Percentiles rank a stretch among this genome's conserved stretches.
Evolutionary conservation across 2,329 filamentous ascomycete genomes (phyloP).

Genomic region (Neofusicoccum sp.): DNA sequence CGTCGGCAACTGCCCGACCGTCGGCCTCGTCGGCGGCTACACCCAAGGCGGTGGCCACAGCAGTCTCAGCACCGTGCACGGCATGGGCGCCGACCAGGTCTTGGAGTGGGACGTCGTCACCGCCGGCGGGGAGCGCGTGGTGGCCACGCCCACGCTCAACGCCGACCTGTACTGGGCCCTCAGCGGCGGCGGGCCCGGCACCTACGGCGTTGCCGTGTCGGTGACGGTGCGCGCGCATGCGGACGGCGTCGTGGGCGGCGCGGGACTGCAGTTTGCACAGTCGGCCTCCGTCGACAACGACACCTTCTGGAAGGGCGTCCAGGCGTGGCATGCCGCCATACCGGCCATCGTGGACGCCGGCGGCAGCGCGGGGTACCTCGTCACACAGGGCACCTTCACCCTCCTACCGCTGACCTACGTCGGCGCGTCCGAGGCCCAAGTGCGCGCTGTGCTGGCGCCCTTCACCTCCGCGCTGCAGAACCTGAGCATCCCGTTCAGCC

Average conservation of each 20-base stretch:
- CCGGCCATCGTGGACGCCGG: neutral
- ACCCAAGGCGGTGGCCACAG: conserved; percentile 36
- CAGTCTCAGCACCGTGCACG: conserved; percentile 17
- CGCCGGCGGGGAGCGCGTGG: conserved; percentile 30
- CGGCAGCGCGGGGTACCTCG: neutral
- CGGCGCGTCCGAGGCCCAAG: neutral
- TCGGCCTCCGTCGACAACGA: neutral
- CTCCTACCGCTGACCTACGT: neutral
- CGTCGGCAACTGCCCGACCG: conserved; percentile 36
- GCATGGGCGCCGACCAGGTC: conserved; percentile 36
- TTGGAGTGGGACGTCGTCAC: conserved; percentile 38
- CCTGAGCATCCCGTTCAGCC: conserved; percentile 27
- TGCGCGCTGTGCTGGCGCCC: conserved; percentile 24
- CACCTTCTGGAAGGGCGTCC: neutral
- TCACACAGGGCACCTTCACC: neutral
- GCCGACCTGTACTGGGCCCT: conserved; percentile 42
- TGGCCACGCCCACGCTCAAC: conserved; percentile 33
- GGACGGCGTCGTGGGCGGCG: conserved; percentile 29
- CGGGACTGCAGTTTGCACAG: conserved; percentile 25
- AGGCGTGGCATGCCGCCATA: neutral
- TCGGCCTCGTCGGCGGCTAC: conserved; percentile 38
- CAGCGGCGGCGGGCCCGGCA: conserved; percentile 35
- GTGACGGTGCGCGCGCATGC: conserved; percentile 33
- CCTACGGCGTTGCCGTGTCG: conserved; percentile 35
- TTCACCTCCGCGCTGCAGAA: conserved; percentile 28